A percentile compares a stretch with the other conserved stretches of the same genome.
These are phyloP conservation scores for Globisporangium nunn DNA, from an alignment of 352 stramenopile genomes.

Conservation along the genomic window DNA sequence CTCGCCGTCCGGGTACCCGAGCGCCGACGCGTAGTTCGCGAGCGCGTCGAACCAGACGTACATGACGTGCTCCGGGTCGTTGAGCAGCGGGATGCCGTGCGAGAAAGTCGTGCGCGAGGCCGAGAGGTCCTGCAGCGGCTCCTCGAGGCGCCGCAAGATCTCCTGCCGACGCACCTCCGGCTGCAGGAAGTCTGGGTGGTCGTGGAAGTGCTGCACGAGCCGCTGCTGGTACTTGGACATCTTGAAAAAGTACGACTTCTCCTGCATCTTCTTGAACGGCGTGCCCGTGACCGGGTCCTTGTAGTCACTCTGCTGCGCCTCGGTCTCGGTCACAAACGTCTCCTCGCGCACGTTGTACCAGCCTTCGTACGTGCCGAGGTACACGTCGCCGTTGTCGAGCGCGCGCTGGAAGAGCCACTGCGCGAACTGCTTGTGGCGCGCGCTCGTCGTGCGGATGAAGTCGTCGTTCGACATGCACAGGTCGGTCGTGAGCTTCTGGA, in stretches of 20 bases:
- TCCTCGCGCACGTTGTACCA: conserved; percentile 99
- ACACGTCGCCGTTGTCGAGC: conserved; percentile 91
- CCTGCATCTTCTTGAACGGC: conserved; percentile 89
- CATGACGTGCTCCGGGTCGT: conserved; percentile 93
- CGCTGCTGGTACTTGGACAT: conserved; percentile 90
- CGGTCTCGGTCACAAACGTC: conserved; percentile 96
- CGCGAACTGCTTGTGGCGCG: conserved; percentile 89
- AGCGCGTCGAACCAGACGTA: conserved; percentile 99
- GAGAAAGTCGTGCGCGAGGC: conserved; percentile 70
- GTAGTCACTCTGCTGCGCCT: conserved; percentile 93
- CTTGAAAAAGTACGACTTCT: conserved; percentile 40
- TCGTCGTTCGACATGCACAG: conserved; percentile 52
- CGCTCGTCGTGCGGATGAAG: conserved; percentile 97
- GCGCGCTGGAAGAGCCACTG: conserved; percentile 89
- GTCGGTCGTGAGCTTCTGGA: conserved; percentile 86
- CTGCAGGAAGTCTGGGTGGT: too few relatives aligned
- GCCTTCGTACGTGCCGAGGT: conserved; percentile 94
- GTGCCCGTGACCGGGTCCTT: conserved; percentile 13
- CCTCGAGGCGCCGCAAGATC: conserved; percentile 88
- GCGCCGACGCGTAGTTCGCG: conserved; percentile 96
- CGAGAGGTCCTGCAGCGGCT: conserved; percentile 93
- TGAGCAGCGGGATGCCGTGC: conserved; percentile 29
- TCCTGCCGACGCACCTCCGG: too few relatives aligned
- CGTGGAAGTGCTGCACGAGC: conserved; percentile 1
- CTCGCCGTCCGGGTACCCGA: conserved; percentile 82